phyloP scores from a whole-genome alignment of 345 rosid genomes.

The Eucalyptus albens region DNA sequence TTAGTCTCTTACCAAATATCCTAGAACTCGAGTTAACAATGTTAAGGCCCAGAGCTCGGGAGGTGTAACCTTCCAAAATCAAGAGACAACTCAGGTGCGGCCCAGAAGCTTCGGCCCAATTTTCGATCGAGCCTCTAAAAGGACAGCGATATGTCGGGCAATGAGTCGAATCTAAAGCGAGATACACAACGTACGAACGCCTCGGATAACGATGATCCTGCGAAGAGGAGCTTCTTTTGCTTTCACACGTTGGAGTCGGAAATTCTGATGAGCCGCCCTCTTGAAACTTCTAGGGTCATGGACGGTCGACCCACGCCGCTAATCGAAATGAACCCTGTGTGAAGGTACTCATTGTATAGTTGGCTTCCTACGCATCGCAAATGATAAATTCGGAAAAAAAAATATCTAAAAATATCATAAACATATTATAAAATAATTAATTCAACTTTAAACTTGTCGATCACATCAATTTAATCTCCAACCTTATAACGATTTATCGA shows the following conservation, averaged over 20 bases:
- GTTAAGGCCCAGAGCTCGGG: neutral
- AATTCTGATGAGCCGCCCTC: neutral
- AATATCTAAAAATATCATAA: too few species aligned
- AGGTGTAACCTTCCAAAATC: neutral
- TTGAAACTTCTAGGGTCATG: neutral
- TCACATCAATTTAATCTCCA: too few species aligned
- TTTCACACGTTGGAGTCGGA: too few species aligned
- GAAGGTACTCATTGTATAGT: too few species aligned
- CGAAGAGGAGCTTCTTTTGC: too few species aligned
- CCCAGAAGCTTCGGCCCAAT: neutral
- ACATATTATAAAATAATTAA: too few species aligned
- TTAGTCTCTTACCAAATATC: neutral
- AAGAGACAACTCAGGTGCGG: neutral
- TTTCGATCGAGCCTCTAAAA: neutral
- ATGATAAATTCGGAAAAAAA: neutral
- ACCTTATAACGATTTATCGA: too few species aligned
- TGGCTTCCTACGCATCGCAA: too few species aligned
- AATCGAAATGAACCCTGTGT: too few species aligned
- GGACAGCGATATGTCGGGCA: neutral
- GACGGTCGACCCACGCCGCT: neutral
- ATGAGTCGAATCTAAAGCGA: neutral
- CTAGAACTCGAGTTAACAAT: neutral
- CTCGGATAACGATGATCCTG: neutral
- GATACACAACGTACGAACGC: neutral
- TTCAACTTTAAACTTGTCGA: too few species aligned